Evolutionary conservation across 306 rosid species (phyloP), one percentile per base, ranked within the genome.

Genomic region (Malus asiatica): DNA sequence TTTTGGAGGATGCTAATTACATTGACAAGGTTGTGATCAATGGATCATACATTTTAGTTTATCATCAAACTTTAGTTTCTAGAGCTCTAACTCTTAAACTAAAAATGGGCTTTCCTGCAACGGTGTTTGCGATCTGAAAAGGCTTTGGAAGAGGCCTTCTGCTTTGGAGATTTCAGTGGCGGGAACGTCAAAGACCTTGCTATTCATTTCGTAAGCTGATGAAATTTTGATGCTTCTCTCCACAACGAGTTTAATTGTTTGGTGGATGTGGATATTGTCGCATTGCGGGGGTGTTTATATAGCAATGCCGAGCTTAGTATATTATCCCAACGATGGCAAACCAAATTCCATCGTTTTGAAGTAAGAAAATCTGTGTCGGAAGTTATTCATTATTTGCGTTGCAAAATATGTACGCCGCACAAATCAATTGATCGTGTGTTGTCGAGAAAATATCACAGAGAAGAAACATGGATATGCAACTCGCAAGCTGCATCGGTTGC

Each of bases 121-220:
- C 32, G 32, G 32, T 29, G 32, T 29, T 29, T 29, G 32, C 32
- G 32, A 29, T 29, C 66, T 65, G 79, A 80, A 63, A 74, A 61
- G 53, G 74, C 84, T 44, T 66, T 67, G 86, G 76, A 42, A 77
- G 73, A 55, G 86, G 83, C 76, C 25, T 79, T 66, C 64, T 64
- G 46, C 35, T 45, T 73, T 67, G 8, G 51, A 45, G 35, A 61
- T 61, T 66, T 74, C 57, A 60, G 68, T 48, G 35, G 77, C 88
- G 40, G 81, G 72, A 71, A 59, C 84, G 72, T 72, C 79, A 82
- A 71, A 70, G 22, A 82, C 77, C 80, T 78, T 85, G 84, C 52
- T 80, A 29, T 74, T 90, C 90, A 88, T 87, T 66, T 44, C 72
- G 72, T 22, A 61, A 71, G 16, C 32, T 33, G 14, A 33, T 27